Evolutionary conservation across 306 rosid genomes (phyloP).

Genomic region (Quercus engelmannii): DNA sequence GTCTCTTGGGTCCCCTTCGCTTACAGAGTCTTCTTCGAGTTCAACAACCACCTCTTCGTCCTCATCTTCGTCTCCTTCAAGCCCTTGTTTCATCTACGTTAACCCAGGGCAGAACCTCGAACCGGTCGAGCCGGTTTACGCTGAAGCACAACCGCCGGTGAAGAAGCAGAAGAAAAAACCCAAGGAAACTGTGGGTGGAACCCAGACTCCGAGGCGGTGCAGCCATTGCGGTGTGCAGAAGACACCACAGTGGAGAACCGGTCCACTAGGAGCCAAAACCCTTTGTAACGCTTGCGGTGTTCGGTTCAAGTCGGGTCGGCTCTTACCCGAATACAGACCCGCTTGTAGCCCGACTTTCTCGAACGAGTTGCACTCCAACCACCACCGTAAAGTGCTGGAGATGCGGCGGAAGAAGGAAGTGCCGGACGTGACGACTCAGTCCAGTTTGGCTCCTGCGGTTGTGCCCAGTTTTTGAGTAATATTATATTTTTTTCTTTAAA

Average conservation of each 20-base stretch:
- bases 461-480: constrained; percentile 49
- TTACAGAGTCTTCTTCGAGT: constrained; percentile 61
- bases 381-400: constrained; percentile 95
- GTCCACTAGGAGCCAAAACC: constrained; percentile 83
- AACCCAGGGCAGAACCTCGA: constrained; percentile 12
- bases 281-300: constrained; percentile 94
- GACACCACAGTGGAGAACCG: constrained; percentile 97
- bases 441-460: constrained; percentile 32
- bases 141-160: constrained; percentile 7
- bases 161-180: constrained; percentile 42
- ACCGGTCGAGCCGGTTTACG: constrained; percentile 27
- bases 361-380: constrained; percentile 77
- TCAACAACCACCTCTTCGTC: constrained; percentile 48
- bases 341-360: constrained; percentile 96
- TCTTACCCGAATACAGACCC: constrained; percentile 91
- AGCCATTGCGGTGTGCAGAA: constrained; percentile 94
- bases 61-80: constrained; percentile 48
- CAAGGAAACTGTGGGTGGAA: not conserved
- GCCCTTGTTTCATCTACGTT: constrained; percentile 42
- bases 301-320: constrained; percentile 87
- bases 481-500: not conserved
- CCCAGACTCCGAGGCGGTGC: constrained; percentile 67
- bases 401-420: constrained; percentile 85
- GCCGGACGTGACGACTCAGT: constrained; percentile 6
- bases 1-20: constrained; percentile 57